phyloP scores from a whole-genome alignment of 1,284 basidiomycete genomes.

The Somion occarium region DNA sequence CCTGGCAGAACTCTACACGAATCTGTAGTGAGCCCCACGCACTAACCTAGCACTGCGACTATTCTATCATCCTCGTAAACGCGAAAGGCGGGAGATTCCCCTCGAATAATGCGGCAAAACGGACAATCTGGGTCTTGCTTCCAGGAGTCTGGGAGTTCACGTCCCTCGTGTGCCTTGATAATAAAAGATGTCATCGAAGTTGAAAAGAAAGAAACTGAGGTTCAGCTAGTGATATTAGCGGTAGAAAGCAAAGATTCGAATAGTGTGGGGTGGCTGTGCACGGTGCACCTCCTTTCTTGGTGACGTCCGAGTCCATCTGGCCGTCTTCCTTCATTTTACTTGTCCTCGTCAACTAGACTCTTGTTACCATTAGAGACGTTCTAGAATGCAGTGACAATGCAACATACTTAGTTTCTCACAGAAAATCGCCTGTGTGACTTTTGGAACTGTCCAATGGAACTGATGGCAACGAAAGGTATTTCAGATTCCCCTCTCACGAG shows the following conservation, averaged over 20 bases:
- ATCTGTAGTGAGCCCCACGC: too few species aligned
- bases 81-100: constrained; percentile 40
- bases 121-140: constrained; percentile 41
- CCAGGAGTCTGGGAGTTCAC: constrained; percentile 43
- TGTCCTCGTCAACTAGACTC: too few species aligned
- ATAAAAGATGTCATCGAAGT: constrained; percentile 76
- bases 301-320: too few species aligned
- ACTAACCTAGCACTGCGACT: constrained; percentile 63
- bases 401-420: background rate
- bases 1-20: too few species aligned
- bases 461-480: background rate
- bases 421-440: background rate
- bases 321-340: too few species aligned
- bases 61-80: constrained; percentile 64
- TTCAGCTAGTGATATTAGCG: too few species aligned
- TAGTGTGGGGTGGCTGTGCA: too few species aligned
- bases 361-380: too few species aligned
- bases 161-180: constrained; percentile 54
- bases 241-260: too few species aligned
- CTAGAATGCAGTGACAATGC: background rate
- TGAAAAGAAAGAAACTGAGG: background rate
- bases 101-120: constrained; percentile 59
- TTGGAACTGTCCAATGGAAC: background rate
- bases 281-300: too few species aligned
- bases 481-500: background rate